These are phyloP conservation scores for Sisymbrium irio DNA, from an alignment of 345 rosid genomes.

Conservation along the genomic window DNA sequence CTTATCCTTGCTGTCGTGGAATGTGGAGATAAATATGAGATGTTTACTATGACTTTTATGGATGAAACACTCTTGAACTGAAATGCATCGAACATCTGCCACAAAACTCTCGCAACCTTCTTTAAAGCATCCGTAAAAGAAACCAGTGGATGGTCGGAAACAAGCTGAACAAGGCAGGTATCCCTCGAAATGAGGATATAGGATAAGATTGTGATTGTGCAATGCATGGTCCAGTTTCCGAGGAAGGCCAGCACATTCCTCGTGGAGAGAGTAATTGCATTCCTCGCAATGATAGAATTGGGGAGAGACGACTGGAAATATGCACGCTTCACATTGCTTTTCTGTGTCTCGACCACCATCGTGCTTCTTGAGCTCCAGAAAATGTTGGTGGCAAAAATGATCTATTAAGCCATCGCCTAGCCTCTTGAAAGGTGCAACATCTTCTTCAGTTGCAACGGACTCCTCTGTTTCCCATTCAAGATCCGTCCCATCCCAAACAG, in stretches of 20 bases:
- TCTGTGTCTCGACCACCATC: not conserved
- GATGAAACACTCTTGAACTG: not conserved
- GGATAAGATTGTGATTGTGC: not conserved
- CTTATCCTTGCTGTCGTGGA: not conserved
- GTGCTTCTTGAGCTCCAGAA: not conserved
- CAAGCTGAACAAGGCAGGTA: conserved; percentile 7
- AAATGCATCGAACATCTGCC: not conserved
- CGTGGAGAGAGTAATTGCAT: not conserved
- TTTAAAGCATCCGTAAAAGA: not conserved
- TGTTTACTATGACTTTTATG: not conserved
- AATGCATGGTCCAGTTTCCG: not conserved
- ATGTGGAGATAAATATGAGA: not conserved
- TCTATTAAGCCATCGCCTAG: not conserved
- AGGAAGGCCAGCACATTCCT: conserved; percentile 7
- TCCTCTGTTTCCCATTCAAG: conserved; percentile 3
- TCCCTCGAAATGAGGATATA: no score
- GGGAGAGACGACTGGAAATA: not conserved
- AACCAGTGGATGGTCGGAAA: not conserved
- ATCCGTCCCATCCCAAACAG: not conserved
- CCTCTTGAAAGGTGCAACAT: not conserved
- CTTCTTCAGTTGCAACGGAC: not conserved
- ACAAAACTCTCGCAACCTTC: not conserved
- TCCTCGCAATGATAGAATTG: not conserved
- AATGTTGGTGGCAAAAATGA: not conserved
- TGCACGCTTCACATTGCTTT: not conserved